phyloP scores from a whole-genome alignment of 306 rosid species.

The Prunus armeniaca region DNA sequence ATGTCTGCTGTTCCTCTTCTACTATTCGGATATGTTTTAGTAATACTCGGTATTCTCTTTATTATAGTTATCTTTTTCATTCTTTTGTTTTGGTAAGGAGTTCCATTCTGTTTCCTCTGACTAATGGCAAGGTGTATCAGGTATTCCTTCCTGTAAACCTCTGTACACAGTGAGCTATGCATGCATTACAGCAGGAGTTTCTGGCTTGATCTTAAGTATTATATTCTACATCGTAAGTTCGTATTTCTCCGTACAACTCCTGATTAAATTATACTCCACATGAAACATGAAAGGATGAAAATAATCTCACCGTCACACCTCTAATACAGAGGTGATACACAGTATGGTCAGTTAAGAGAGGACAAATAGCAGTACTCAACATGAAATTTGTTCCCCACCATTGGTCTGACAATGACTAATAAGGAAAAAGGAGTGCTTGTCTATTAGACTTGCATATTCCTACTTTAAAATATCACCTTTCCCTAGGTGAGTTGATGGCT shows the following conservation, averaged over 20 bases:
- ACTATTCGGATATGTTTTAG: constrained; percentile 49
- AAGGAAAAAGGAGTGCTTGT: neutral
- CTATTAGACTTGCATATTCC: no score
- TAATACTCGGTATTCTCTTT: constrained; percentile 46
- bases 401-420: neutral
- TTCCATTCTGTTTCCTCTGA: constrained; percentile 13
- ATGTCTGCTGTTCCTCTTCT: constrained; percentile 48
- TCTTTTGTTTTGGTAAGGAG: neutral
- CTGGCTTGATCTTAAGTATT: constrained; percentile 58
- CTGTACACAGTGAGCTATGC: constrained; percentile 74
- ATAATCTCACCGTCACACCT: no score
- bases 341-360: no score
- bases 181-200: constrained; percentile 70
- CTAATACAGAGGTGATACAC: no score
- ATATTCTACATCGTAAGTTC: constrained; percentile 62
- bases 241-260: neutral
- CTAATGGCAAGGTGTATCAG: constrained; percentile 40
- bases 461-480: no score
- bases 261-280: neutral
- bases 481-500: no score
- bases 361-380: no score
- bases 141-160: constrained; percentile 72
- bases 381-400: no score
- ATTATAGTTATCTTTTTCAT: neutral
- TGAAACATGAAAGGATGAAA: no score